Evolutionary conservation across 2,329 filamentous ascomycete genomes (phyloP).

Genomic region (Colletotrichum sp.): DNA sequence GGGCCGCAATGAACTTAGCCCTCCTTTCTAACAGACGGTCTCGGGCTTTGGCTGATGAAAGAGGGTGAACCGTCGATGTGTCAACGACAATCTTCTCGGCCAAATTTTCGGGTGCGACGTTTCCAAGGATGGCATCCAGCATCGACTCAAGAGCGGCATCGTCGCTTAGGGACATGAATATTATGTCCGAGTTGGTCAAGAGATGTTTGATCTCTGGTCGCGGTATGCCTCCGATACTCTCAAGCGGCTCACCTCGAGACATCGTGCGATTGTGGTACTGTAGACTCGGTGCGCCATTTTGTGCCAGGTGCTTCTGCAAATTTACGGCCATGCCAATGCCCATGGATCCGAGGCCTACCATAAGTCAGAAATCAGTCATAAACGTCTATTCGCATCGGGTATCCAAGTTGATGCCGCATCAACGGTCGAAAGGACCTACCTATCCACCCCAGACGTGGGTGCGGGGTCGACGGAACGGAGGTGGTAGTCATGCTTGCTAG

Average conservation of each 20-base stretch:
- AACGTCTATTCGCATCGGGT: not conserved
- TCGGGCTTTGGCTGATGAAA: slow-evolving; percentile 37
- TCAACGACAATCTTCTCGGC: slow-evolving; percentile 50
- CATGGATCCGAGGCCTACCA: slow-evolving; percentile 54
- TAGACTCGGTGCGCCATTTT: slow-evolving; percentile 28
- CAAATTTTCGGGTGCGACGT: slow-evolving; percentile 18
- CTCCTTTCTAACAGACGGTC: slow-evolving; percentile 29
- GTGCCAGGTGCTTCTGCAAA: slow-evolving; percentile 45
- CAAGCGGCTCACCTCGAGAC: slow-evolving; percentile 42
- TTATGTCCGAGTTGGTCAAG: slow-evolving; percentile 32
- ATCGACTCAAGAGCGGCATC: slow-evolving; percentile 41
- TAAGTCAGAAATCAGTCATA: not conserved
- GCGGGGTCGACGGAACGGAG: not conserved
- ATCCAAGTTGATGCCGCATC: not conserved
- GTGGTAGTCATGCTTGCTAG: not conserved
- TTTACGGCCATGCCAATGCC: slow-evolving; percentile 54
- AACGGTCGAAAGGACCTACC: not conserved
- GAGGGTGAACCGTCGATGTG: slow-evolving; percentile 55
- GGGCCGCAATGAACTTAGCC: slow-evolving; percentile 45
- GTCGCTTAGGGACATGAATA: slow-evolving; percentile 47
- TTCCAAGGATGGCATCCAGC: slow-evolving; percentile 33
- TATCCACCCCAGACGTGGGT: slow-evolving; percentile 18
- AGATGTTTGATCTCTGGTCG: slow-evolving; percentile 28
- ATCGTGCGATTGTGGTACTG: slow-evolving; percentile 51
- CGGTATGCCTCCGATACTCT: slow-evolving; percentile 30